Conservation (phyloP, 208 protist genomes). For the Hexamita inflata region DNA sequence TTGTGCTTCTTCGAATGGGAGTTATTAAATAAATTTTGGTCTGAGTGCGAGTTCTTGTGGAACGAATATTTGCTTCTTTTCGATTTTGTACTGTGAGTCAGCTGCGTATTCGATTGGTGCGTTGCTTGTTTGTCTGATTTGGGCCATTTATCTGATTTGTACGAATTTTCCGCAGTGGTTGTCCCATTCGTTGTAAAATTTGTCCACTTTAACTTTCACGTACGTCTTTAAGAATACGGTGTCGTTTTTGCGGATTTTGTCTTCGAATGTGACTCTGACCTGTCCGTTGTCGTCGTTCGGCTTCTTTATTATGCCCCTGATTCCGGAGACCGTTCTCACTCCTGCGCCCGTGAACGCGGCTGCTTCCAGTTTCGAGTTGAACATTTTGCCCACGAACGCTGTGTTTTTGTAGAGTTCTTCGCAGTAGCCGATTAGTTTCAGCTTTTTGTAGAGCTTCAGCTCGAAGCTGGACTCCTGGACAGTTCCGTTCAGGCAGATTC, state of each 20-base stretch:
- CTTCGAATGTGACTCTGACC: constrained; percentile 95
- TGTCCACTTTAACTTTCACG: constrained; percentile 71
- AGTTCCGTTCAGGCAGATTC: constrained; percentile 63
- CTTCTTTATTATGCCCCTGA: constrained; percentile 94
- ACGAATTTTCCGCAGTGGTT: too few relatives aligned
- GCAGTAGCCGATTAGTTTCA: constrained; percentile 89
- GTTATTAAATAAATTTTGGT: too few relatives aligned
- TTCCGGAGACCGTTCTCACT: constrained; percentile 85
- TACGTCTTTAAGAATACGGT: constrained; percentile 93
- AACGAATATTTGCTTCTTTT: too few relatives aligned
- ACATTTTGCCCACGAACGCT: constrained; percentile 80
- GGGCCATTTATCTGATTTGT: too few relatives aligned
- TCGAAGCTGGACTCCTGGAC: constrained; percentile 77
- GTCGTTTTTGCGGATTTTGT: constrained; percentile 87
- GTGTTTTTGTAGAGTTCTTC: constrained; percentile 90
- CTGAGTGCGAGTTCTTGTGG: too few relatives aligned
- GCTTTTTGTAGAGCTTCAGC: constrained; percentile 90
- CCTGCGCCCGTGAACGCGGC: constrained; percentile 92
- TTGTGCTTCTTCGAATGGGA: too few relatives aligned
- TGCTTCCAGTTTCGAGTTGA: constrained; percentile 53
- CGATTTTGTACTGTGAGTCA: too few relatives aligned
- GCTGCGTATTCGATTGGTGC: too few relatives aligned
- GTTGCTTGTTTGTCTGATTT: too few relatives aligned
- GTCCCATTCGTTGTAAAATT: constrained; percentile 73
- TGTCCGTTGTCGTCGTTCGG: constrained; percentile 62